Conservation (phyloP, 139 green algal genomes). For the Chara braunii region DNA sequence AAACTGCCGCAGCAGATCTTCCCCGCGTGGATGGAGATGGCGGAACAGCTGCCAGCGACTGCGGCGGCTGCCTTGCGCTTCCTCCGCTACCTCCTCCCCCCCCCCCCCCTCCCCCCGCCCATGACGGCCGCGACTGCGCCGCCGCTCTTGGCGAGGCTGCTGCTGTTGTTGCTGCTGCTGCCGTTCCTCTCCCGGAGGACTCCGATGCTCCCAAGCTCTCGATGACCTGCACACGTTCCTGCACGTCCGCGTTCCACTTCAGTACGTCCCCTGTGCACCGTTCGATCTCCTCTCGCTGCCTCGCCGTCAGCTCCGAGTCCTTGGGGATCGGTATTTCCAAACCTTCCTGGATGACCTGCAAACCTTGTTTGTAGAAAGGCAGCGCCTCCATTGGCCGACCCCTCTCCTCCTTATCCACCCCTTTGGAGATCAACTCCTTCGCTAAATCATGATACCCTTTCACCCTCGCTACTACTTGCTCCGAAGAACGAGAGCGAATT, state of each 20-base stretch:
- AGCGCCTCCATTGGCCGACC: conserved; percentile 8
- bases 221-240: conserved; percentile 4
- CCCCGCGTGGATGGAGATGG: too few relatives aligned
- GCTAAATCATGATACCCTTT: conserved; percentile 20
- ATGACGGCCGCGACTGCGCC: too few relatives aligned
- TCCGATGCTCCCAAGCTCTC: too few relatives aligned
- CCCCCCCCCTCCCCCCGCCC: too few relatives aligned
- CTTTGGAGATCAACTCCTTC: conserved; percentile 9
- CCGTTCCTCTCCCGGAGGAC: too few relatives aligned
- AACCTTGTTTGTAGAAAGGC: not conserved
- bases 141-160: too few relatives aligned
- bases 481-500: too few relatives aligned
- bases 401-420: conserved; percentile 12
- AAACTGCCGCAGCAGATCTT: too few relatives aligned
- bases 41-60: too few relatives aligned
- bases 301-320: not conserved
- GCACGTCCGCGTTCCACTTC: not conserved
- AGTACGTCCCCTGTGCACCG: not conserved
- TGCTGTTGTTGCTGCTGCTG: too few relatives aligned
- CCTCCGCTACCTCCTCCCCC: too few relatives aligned
- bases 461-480: conserved; percentile 17
- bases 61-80: too few relatives aligned
- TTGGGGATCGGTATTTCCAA: conserved; percentile 4
- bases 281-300: conserved; percentile 2
- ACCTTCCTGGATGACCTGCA: conserved; percentile 14